Evolutionary conservation across 805 yeast species (phyloP).

Genomic region (Teunomyces funiuensis): DNA sequence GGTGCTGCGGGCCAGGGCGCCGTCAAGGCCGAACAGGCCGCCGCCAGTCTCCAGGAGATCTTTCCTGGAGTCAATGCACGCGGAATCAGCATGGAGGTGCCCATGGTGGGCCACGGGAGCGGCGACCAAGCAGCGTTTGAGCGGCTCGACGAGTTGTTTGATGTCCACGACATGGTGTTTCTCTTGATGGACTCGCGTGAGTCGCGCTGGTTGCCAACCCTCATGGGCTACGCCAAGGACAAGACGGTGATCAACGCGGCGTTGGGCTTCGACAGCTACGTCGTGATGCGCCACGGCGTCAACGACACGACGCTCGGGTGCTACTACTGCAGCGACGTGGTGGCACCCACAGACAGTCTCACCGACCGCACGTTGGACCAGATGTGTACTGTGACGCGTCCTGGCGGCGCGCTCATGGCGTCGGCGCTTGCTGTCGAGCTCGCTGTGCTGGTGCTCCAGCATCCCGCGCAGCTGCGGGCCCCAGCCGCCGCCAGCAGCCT

Average conservation of each 20-base stretch:
- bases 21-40: constrained; percentile 78
- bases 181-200: constrained; percentile 93
- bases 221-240: constrained; percentile 61
- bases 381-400: constrained; percentile 98
- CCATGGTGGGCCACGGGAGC: constrained; percentile 94
- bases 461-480: constrained; percentile 50
- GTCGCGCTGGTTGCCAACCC: constrained; percentile 96
- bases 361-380: constrained; percentile 89
- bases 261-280: constrained; percentile 87
- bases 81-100: constrained; percentile 74
- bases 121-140: constrained; percentile 54
- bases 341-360: constrained; percentile 89
- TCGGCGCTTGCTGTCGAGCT: constrained; percentile 85
- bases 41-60: constrained; percentile 64
- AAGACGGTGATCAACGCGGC: constrained; percentile 91
- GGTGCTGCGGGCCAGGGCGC: constrained; percentile 58
- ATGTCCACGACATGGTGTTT: constrained; percentile 72
- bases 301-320: constrained; percentile 59
- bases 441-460: constrained; percentile 71
- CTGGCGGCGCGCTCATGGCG: constrained; percentile 91
- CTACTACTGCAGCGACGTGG: constrained; percentile 93
- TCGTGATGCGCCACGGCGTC: constrained; percentile 90
- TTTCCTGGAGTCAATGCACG: constrained; percentile 72
- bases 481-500: constrained; percentile 37
- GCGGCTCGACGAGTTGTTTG: constrained; percentile 51